Evolutionary conservation across 2,329 filamentous ascomycete genomes (phyloP), one percentile per base, ranked within the genome.

Genomic region (Coleophoma cylindrospora): DNA sequence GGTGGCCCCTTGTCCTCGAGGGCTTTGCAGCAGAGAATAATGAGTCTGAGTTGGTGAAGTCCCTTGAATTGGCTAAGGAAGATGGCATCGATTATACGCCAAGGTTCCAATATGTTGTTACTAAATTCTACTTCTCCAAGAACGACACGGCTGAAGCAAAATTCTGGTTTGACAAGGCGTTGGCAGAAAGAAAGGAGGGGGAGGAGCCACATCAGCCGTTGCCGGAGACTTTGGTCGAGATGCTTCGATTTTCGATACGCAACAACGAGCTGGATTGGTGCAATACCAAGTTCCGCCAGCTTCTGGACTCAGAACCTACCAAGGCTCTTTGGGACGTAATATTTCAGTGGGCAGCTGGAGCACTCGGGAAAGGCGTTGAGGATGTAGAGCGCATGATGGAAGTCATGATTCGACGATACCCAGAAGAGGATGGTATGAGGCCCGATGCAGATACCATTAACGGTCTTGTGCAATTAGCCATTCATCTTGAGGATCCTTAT

Each of bases 401-500:
- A 40, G 74, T 84, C 17, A 85, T 90, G 76, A 67, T 73, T n/a
- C 68, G 73, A 11, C 70, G 74, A 45, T 76, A 73, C 54, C 61
- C 70, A 47, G 65, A 74, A 53, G 66, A 76, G 50, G 64, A 73
- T 50, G 69, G 70, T 14, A 57, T 77, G 3, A 67, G 72, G 7
- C 81, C 90, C 0, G 84, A 89, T 49, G 83, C 83, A 7, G 70
- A 77, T 3, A 90, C 87, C 6, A 83, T 97, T 60, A 95, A 97
- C 62, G 71, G 74, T 6, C 75, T 97, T 22, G 76, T 97, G 15
- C 77, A 81, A 48, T 83, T 84, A 50, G 88, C 89, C 10, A 84
- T 86, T 55, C 79, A 80, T n/a, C 77, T 78, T 49, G 75, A 84
- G 11, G 84, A 95, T 59, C 76, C 83, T 0, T 82, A 87, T 57